Percentiles rank a stretch among this genome's conserved stretches.
Conservation (phyloP, 495 filamentous ascomycete species). For the Penicillium malachiteum region DNA sequence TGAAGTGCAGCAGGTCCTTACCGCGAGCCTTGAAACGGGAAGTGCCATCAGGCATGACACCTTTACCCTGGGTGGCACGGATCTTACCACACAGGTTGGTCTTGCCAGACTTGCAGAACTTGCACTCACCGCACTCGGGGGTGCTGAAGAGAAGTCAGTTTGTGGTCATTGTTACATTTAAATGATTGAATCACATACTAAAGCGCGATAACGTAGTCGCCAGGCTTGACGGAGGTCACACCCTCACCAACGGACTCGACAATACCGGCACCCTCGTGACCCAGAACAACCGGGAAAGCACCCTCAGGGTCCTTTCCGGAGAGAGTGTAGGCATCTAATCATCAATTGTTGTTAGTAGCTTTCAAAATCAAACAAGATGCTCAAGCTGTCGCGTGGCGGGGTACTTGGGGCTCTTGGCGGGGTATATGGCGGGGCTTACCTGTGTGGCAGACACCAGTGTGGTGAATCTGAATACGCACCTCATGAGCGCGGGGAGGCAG, state of each 20-base stretch:
- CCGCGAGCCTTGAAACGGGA: conserved; percentile 93
- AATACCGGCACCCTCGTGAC: conserved; percentile 95
- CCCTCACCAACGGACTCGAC: conserved; percentile 97
- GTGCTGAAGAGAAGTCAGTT: conserved; percentile 54
- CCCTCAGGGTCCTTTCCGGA: conserved; percentile 98
- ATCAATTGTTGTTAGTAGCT: conserved; percentile 2
- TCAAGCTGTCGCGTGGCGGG: not conserved
- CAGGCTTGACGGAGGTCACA: conserved; percentile 85
- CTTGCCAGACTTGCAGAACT: conserved; percentile 99
- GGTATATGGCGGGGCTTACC: conserved; percentile 50
- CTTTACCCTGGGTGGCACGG: conserved; percentile 90
- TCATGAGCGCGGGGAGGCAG: conserved; percentile 88
- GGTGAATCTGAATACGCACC: conserved; percentile 92
- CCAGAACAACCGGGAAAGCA: conserved; percentile 93
- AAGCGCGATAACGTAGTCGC: conserved; percentile 82
- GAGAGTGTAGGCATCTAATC: conserved; percentile 90
- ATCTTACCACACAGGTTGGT: conserved; percentile 99
- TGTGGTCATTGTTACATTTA: not conserved
- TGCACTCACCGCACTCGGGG: conserved; percentile 95
- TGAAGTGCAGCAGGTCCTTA: conserved; percentile 94
- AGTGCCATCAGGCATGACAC: conserved; percentile 97
- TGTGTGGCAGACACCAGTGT: conserved; percentile 98
- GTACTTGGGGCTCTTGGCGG: not conserved
- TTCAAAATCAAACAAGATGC: not conserved
- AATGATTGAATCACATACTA: conserved; percentile 59